Evolutionary conservation across 2,329 filamentous ascomycete genomes (phyloP), one percentile per base, ranked within the genome.

Genomic region (Aureobasidium pullulans): DNA sequence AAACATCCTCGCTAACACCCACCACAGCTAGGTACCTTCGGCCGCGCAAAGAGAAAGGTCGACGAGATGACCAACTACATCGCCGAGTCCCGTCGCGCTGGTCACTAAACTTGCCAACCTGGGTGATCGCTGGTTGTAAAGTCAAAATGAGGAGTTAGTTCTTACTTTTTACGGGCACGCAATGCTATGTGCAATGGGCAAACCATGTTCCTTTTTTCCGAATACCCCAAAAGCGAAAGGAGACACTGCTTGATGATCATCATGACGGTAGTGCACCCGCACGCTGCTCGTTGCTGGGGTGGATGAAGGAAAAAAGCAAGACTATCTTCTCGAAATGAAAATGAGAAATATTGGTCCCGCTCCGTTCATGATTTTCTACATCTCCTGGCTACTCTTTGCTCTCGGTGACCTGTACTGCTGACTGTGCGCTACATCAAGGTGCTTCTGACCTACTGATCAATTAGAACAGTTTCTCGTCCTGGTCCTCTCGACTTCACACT

Each of bases 11-110:
- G 50, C 47, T 54, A 47, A 54, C 53, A 53, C 53, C 10, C 16
- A 10, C 32, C 28, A 31, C 66, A 94, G 88, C 92, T 99, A 83
- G 94, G 94, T 77, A 97, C 94, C 72, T 97, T 97, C 80, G 89
- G 90, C 75, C 93, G 94, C 79, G 93, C 93, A 75, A 99, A 99
- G 93, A 87, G 85, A 78, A 99, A 99, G 93, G 94, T 99, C 70
- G 94, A 99, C 77, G 93, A 97, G 83, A 90, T 99, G 82, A 90
- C 91, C 82, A 86, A 90, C 74, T 89, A 99, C 79, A 99, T 99
- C 76, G 90, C 93, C 73, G 94, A 97, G 84, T 87, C 92, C 76
- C 92, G 93, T 80, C 83, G 87, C 75, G 81, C 84, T 65, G 85
- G 79, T 78, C 85, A 87, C 80, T 88, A 86, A 82, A 40, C 50